These are phyloP conservation scores for Sclerotinia spermophila DNA, from an alignment of 2,329 filamentous ascomycete species.

Conservation along the genomic window DNA sequence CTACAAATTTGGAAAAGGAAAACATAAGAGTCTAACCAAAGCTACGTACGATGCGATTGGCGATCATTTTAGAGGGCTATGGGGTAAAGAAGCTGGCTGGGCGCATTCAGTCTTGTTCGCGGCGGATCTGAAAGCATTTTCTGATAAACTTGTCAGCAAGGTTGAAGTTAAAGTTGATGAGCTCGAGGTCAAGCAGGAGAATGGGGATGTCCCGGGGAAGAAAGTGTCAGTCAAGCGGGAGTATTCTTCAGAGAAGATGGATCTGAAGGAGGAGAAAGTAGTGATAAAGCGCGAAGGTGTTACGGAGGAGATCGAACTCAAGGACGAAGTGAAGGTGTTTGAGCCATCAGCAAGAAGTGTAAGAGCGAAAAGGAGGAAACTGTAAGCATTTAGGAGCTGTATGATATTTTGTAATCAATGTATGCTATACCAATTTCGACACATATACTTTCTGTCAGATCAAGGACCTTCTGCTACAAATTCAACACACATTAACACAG, in stretches of 20 bases:
- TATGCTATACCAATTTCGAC: not conserved
- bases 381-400: conserved; percentile 13
- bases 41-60: conserved; percentile 85
- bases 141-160: conserved; percentile 52
- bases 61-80: conserved; percentile 82
- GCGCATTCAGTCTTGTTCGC: conserved; percentile 96
- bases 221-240: conserved; percentile 30
- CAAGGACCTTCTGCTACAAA: not conserved
- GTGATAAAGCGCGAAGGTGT: not conserved
- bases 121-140: conserved; percentile 82
- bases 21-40: conserved; percentile 82
- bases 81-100: conserved; percentile 95
- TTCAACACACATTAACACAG: not conserved
- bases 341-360: conserved; percentile 29
- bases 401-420: conserved; percentile 4
- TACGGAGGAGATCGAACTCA: conserved; percentile 13
- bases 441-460: not conserved
- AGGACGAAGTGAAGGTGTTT: conserved; percentile 24
- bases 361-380: conserved; percentile 32
- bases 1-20: conserved; percentile 84
- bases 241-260: conserved; percentile 23
- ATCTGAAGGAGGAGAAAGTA: conserved; percentile 17
- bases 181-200: conserved; percentile 37
- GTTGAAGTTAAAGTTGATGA: conserved; percentile 47
- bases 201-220: conserved; percentile 25